These are phyloP conservation scores for Globisporangium heterothallicum DNA, from an alignment of 352 stramenopile genomes.

Conservation along the genomic window DNA sequence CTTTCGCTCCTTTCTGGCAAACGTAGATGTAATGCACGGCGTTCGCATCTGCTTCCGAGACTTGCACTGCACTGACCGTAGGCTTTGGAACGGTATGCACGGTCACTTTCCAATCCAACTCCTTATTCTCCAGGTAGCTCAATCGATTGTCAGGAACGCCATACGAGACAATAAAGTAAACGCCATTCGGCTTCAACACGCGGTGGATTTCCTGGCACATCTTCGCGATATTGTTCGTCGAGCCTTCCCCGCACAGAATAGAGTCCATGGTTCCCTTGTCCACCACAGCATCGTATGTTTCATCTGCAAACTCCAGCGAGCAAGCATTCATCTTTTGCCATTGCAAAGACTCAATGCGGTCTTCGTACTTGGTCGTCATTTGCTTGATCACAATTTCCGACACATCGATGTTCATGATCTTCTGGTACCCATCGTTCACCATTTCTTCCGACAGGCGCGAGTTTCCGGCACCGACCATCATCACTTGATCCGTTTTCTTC, in stretches of 20 bases:
- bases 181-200: constrained; percentile 92
- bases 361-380: constrained; percentile 91
- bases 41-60: constrained; percentile 91
- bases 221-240: constrained; percentile 93
- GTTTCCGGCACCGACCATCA: constrained; percentile 93
- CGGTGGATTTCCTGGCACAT: constrained; percentile 93
- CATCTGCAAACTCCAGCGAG: constrained; percentile 91
- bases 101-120: constrained; percentile 92
- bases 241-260: constrained; percentile 93
- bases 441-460: constrained; percentile 94
- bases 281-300: constrained; percentile 92
- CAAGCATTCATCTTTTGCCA: constrained; percentile 96
- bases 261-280: constrained; percentile 96
- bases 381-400: constrained; percentile 93
- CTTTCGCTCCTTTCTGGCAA: constrained; percentile 87
- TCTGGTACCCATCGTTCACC: constrained; percentile 93
- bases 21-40: constrained; percentile 96
- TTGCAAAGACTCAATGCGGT: constrained; percentile 85
- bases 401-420: constrained; percentile 95
- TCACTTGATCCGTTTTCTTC: constrained; percentile 91
- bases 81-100: constrained; percentile 95
- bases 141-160: constrained; percentile 94
- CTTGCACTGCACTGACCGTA: constrained; percentile 90
- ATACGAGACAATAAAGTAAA: constrained; percentile 95
- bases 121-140: constrained; percentile 95